Percentiles rank a stretch among this genome's conserved stretches.
Conservation (phyloP, 2,329 filamentous ascomycete species). For the Phaeomoniella chlamydospora region DNA sequence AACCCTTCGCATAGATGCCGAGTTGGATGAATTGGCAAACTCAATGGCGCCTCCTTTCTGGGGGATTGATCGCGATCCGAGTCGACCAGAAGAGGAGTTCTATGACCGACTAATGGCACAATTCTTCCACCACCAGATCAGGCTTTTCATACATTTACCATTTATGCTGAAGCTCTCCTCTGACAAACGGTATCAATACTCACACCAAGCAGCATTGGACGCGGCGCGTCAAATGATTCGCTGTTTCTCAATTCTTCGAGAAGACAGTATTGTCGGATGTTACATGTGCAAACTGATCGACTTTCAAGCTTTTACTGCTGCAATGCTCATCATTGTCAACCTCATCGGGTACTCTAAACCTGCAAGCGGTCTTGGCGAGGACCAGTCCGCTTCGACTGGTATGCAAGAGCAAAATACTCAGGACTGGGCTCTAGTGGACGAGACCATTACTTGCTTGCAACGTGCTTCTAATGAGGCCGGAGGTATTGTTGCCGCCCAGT, state of each 20-base stretch:
- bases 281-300: constrained; percentile 32
- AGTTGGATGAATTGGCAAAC: constrained; percentile 18
- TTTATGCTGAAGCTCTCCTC: constrained; percentile 26
- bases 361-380: constrained; percentile 1
- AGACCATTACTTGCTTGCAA: constrained; percentile 17
- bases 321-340: constrained; percentile 29
- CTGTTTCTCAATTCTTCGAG: constrained; percentile 21
- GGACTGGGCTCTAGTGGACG: constrained; percentile 22
- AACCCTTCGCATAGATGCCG: constrained; percentile 26
- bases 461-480: constrained; percentile 17
- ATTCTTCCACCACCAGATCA: constrained; percentile 23
- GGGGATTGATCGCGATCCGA: constrained; percentile 10
- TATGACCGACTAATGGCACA: constrained; percentile 20
- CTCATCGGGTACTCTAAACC: constrained; percentile 20
- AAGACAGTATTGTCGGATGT: constrained; percentile 12
- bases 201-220: constrained; percentile 22
- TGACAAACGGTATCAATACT: constrained; percentile 23
- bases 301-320: constrained; percentile 31
- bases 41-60: constrained; percentile 17
- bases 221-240: constrained; percentile 25
- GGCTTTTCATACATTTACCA: constrained; percentile 29
- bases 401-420: constrained; percentile 7
- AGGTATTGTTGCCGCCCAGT: constrained; percentile 28
- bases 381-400: constrained; percentile 6
- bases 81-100: constrained; percentile 13